Evolutionary conservation across 2,329 filamentous ascomycete species (phyloP).

Genomic region (Clonostachys rhizophaga): DNA sequence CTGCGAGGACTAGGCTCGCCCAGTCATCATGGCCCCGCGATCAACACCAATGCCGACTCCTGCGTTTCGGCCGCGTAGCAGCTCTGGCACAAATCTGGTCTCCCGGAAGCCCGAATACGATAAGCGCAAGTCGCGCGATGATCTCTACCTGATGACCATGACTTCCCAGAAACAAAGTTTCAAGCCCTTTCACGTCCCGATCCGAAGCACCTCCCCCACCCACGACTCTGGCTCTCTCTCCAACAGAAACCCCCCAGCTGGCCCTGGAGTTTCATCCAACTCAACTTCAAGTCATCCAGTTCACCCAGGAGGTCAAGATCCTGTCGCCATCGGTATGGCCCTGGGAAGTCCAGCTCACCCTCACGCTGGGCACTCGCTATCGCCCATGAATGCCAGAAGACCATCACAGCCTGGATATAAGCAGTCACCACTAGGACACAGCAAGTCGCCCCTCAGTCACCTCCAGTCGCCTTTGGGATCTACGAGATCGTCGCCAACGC

Average conservation of each 20-base stretch:
- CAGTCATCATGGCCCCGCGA: not conserved
- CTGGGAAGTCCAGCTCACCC: constrained; percentile 62
- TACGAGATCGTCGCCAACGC: constrained; percentile 13
- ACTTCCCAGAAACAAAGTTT: constrained; percentile 2
- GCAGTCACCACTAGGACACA: not conserved
- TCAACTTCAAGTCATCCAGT: not conserved
- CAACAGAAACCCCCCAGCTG: not conserved
- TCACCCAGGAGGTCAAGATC: not conserved
- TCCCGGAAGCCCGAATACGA: constrained; percentile 1
- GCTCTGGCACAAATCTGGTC: constrained; percentile 1
- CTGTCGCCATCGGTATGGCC: constrained; percentile 63
- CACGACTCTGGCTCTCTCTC: not conserved
- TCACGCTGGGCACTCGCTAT: constrained; percentile 10
- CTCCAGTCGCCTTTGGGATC: not conserved
- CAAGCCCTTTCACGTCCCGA: constrained; percentile 1
- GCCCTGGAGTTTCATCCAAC: not conserved
- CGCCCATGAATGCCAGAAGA: too few relatives aligned
- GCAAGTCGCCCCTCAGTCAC: not conserved
- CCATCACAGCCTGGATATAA: not conserved
- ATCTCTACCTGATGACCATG: constrained; percentile 2
- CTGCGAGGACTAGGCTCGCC: not conserved
- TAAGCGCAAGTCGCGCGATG: constrained; percentile 4
- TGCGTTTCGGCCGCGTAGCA: constrained; percentile 2
- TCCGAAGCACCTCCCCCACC: constrained; percentile 1
- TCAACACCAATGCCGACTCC: not conserved